These are phyloP conservation scores for Trichoderma atrobrunneum DNA, from an alignment of 2,329 filamentous ascomycete species.

Conservation along the genomic window DNA sequence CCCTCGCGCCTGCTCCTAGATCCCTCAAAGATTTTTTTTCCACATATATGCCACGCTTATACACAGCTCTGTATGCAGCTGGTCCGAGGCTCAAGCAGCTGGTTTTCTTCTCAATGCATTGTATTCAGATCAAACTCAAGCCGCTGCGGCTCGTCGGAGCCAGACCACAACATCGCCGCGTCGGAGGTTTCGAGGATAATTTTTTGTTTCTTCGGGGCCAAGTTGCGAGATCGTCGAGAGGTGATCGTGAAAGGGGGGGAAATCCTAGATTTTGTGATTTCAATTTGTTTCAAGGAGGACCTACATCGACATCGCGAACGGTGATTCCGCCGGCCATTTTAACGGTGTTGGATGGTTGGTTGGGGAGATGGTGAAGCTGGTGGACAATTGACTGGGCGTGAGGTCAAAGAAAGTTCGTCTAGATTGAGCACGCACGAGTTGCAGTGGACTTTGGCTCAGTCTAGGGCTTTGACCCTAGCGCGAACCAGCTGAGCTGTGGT, in stretches of 20 bases:
- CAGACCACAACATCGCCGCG: conserved; percentile 9
- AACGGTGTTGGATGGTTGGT: conserved; percentile 47
- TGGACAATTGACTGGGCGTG: conserved; percentile 29
- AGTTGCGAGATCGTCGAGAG: conserved; percentile 26
- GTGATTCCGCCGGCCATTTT: conserved; percentile 77
- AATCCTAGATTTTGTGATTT: conserved; percentile 19
- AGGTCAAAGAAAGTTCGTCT: conserved; percentile 28
- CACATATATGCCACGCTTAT: conserved; percentile 19
- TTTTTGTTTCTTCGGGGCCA: conserved; percentile 19
- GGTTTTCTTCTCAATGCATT: neutral
- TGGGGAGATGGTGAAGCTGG: conserved; percentile 30
- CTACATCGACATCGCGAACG: conserved; percentile 84
- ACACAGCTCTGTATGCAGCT: neutral
- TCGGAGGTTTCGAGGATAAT: conserved; percentile 17
- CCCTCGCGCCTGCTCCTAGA: conserved; percentile 67
- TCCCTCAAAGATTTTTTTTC: conserved; percentile 24
- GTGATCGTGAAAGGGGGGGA: neutral
- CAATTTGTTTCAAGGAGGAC: conserved; percentile 40
- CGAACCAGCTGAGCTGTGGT: neutral
- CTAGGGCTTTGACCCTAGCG: conserved; percentile 36
- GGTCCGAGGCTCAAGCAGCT: conserved; percentile 1
- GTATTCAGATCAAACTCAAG: conserved; percentile 3
- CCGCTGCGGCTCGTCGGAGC: conserved; percentile 4
- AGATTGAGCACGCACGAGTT: conserved; percentile 23
- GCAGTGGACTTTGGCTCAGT: conserved; percentile 28